Base-by-base conservation (phyloP, 2,329 filamentous ascomycete genomes). In the Penicillium sp. region DNA sequence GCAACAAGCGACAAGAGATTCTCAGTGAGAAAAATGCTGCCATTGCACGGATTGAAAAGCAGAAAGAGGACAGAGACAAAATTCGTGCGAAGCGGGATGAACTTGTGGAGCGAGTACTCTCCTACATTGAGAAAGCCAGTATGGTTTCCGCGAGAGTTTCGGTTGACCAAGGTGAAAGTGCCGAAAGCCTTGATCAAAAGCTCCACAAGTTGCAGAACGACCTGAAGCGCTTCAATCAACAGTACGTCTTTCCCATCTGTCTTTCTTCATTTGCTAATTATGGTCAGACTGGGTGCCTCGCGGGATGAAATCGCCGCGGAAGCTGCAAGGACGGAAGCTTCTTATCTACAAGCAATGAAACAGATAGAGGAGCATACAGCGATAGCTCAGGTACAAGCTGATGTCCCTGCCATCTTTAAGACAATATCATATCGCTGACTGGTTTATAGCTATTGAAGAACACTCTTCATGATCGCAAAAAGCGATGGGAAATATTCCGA, bases 401-500 rank as follows among this genome's bases (percentile, higher is more conserved):
- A 26, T 39, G 26, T 27, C 59, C 59, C 50, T 33, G 11, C 37
- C 64, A 57, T 66, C 5, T 37, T n/a, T 1, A 16, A 61, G 29
- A 65, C 4, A 33, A 33, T 2, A 53, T 60, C 14, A 29, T 27
- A 57, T 33, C 13, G 46, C 43, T 61, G 44, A 55, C 54, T 45
- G 43, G 44, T 24, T n/a, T 26, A 19, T 57, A 85, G 79, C 73
- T 76, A 48, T 76, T 87, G 44, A 82, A 82, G 64, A 68, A 80
- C 31, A 86, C 91, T 1, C 84, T 96, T 42, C 76, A 79, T 10
- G 79, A 88, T 55, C 90, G 95, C 16, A 83, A 90, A 55, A 78
- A 82, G 27, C 87, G 91, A 65, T 99, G 92, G 90, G 82, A 85
- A 55, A 81, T 84, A 50, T 98, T 99, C 75, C 89, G 93, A 67